Evolutionary conservation across 2,329 filamentous ascomycete species (phyloP), one percentile per base, ranked within the genome.

Genomic region (Diaporthe nobilis): DNA sequence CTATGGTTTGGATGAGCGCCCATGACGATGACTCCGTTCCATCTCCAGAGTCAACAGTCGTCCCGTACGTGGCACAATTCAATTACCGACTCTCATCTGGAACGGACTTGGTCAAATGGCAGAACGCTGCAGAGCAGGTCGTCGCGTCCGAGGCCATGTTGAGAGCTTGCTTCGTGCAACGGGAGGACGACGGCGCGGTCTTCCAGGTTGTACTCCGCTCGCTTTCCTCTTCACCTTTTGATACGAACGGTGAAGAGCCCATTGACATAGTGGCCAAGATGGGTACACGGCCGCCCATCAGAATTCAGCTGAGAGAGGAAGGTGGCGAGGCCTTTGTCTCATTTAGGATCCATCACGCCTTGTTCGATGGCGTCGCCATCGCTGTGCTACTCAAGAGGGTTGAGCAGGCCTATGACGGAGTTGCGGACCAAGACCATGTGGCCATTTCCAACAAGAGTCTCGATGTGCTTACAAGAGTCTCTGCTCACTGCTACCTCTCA

Each of bases 311-410:
- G 13, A 61, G 37, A 20, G 20, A 65, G 58, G 58, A 73, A 22
- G 71, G 57, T 37, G 61, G 37, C 51, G 47, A 76, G 61, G 57
- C 53, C 7, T 25, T 77, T 25, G 78, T 79, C 2, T 77, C 78
- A 4, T 47, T 80, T 49, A 76, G 72, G 53, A 75, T 80, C 8
- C 79, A 80, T 47, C 79, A 80, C 44, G 79, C 79, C 4, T 70
- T 80, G 20, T 80, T 76, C 42, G 79, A 80, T 47, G 79, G 78
- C 13, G 70, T 73, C 0, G 77, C 79, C 34, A 77, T 80, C 10
- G 65, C 47, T 34, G 44, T 72, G 25, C 70, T 80, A 5, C 44
- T 75, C 15, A 53, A 22, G 22, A 78, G 67, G 74, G n/a, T 80
- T 3, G 78, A 79, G 65, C 72, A 77, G 15, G 58, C 51, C 12